Evolutionary conservation across 1,139 yeast genomes (phyloP), one percentile per base, ranked within the genome.

Genomic region (Taiozyma onychis): DNA sequence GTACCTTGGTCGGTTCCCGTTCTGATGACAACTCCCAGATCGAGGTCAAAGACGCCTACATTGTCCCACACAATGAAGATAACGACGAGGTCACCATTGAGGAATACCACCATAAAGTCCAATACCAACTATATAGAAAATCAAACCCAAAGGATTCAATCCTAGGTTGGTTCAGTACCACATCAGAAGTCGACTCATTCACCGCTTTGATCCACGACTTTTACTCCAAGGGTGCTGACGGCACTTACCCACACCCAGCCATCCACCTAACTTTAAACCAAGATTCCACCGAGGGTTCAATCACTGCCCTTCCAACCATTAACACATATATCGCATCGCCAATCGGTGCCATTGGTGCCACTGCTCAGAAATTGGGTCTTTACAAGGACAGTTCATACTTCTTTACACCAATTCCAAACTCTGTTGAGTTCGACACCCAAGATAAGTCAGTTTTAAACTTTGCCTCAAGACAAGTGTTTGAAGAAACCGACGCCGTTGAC

Each of bases 141-240:
- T 84, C 95, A 39, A 86, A 84, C 67, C 93, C 95, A 51, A 86
- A 86, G 66, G 88, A 85, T 60, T 76, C 78, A 47, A 87, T 89
- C 50, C 77, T 89, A 52, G 97, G 97, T 51, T 89, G 97, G 97
- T 88, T 87, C 68, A 87, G 95, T 48, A 83, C 91, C 37, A 72
- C 80, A 43, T 70, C 76, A 24, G 77, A 76, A 57, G 78, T 89
- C 57, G 91, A 87, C 69, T 77, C 82, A 54, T 79, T 85, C 65
- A 82, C 95, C 27, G 88, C 88, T n/a, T 77, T 89, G 59, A 83
- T 89, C 63, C 96, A 89, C 66, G 95, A 86, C 64, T 86, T 88
- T 66, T 89, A 85, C 70, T 76, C 84, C 44, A 85, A 84, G 67
- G 80, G 72, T 41, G 70, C 77, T 42, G 87, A 82, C 63, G 79